Evolutionary conservation across 768 basidiomycete species (phyloP).

Genomic region (Suillus cothurnatus): DNA sequence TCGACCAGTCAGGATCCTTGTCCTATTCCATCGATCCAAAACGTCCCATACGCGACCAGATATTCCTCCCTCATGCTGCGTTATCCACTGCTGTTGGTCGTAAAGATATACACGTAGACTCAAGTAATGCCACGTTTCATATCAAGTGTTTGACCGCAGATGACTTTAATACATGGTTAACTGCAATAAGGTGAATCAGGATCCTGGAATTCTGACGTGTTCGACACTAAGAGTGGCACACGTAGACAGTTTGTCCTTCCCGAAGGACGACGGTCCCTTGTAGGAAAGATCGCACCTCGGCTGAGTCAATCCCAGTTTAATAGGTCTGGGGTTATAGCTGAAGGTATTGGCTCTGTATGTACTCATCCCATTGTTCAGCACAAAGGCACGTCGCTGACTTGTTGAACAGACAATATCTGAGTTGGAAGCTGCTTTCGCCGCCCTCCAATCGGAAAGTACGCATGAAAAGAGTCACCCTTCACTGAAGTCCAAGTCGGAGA

Average conservation of each 20-base stretch:
- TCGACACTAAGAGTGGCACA: conserved; percentile 3
- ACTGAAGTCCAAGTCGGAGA: conserved; percentile 43
- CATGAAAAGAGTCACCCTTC: conserved; percentile 38
- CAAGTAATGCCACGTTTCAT: conserved; percentile 76
- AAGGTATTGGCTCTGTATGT: conserved; percentile 69
- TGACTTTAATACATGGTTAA: conserved; percentile 78
- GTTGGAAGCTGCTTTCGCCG: conserved; percentile 55
- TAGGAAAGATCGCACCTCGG: conserved; percentile 39
- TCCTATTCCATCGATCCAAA: conserved; percentile 76
- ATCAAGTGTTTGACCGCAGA: conserved; percentile 72
- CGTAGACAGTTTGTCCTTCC: conserved; percentile 61
- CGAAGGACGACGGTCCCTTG: conserved; percentile 39
- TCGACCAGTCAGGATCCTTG: conserved; percentile 68
- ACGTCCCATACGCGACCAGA: conserved; percentile 69
- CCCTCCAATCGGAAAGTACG: conserved; percentile 42
- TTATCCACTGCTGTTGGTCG: conserved; percentile 73
- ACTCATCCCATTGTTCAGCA: background rate
- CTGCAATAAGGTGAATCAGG: conserved; percentile 61
- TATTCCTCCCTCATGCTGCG: conserved; percentile 69
- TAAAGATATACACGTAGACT: conserved; percentile 82
- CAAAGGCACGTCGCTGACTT: conserved; percentile 9
- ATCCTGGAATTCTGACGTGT: background rate
- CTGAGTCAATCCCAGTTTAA: conserved; percentile 47
- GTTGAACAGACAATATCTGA: conserved; percentile 53
- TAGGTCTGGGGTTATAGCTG: conserved; percentile 53